Conservation (phyloP, 2,329 filamentous ascomycete genomes). For the Tolypocladium guangdongense region DNA sequence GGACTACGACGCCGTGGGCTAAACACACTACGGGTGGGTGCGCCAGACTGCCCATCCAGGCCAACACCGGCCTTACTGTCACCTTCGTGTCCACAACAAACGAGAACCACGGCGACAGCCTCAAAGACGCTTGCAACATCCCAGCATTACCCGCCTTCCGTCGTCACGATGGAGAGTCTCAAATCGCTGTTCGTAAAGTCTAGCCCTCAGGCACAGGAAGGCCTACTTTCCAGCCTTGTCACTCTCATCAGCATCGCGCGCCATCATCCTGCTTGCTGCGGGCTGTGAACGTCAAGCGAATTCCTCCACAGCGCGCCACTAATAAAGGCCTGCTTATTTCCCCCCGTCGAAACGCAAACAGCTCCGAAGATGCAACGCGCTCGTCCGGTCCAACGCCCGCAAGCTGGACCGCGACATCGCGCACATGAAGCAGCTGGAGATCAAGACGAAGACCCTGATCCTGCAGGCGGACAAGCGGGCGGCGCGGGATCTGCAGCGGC, state of each 20-base stretch:
- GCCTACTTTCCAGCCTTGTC: constrained; percentile 8
- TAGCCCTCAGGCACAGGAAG: constrained; percentile 83
- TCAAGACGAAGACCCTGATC: constrained; percentile 77
- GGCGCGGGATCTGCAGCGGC: constrained; percentile 66
- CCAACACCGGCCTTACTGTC: no score
- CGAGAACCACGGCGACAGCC: no score
- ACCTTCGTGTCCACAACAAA: no score
- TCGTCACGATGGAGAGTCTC: constrained; percentile 74
- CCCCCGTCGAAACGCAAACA: constrained; percentile 26
- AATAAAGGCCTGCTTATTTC: no score
- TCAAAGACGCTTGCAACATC: no score
- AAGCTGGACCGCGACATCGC: constrained; percentile 89
- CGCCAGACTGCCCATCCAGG: no score
- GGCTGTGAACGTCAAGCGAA: background rate
- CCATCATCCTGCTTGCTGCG: background rate
- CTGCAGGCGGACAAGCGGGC: constrained; percentile 71
- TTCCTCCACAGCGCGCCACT: no score
- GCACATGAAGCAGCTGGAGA: constrained; percentile 65
- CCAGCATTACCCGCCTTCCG: background rate
- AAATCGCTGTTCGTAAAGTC: constrained; percentile 82
- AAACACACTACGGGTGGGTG: no score
- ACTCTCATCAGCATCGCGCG: background rate
- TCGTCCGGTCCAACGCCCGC: constrained; percentile 82
- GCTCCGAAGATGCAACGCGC: constrained; percentile 89
- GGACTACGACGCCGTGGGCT: no score